Conservation (phyloP, 495 filamentous ascomycete genomes). For the Bombardia bombarda region DNA sequence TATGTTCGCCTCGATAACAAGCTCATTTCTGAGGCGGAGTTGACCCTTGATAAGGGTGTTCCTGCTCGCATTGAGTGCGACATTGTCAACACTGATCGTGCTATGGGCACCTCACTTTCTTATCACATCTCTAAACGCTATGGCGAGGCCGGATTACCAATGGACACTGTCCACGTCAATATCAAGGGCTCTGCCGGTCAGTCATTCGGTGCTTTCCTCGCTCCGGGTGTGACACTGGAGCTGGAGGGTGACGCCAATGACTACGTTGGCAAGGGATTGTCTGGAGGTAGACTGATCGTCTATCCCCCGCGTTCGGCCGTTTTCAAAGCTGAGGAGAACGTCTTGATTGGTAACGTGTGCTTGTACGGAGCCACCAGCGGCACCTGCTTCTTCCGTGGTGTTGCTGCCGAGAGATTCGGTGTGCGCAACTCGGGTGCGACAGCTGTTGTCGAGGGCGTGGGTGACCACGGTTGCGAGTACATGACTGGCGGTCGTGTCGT, state of each 20-base stretch:
- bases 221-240: slow-evolving; percentile 91
- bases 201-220: slow-evolving; percentile 94
- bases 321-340: slow-evolving; percentile 97
- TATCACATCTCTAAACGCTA: slow-evolving; percentile 94
- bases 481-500: slow-evolving; percentile 97
- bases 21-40: slow-evolving; percentile 93
- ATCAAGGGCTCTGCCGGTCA: slow-evolving; percentile 98
- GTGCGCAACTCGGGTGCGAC: slow-evolving; percentile 97
- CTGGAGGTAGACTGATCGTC: slow-evolving; percentile 90
- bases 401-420: slow-evolving; percentile 95
- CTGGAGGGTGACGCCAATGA: slow-evolving; percentile 97
- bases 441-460: slow-evolving; percentile 93
- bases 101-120: slow-evolving; percentile 88
- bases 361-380: slow-evolving; percentile 93
- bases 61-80: slow-evolving; percentile 95
- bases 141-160: slow-evolving; percentile 82
- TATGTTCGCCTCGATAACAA: slow-evolving; percentile 97
- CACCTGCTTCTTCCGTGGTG: slow-evolving; percentile 95
- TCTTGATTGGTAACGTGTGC: slow-evolving; percentile 94
- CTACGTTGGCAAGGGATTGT: slow-evolving; percentile 96
- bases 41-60: slow-evolving; percentile 92
- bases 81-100: slow-evolving; percentile 96
- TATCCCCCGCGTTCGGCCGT: slow-evolving; percentile 91
- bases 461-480: slow-evolving; percentile 98
- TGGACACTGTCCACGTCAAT: slow-evolving; percentile 94